Base-by-base conservation (phyloP, 2,329 filamentous ascomycete genomes). In the Calonectria multiphialidica region DNA sequence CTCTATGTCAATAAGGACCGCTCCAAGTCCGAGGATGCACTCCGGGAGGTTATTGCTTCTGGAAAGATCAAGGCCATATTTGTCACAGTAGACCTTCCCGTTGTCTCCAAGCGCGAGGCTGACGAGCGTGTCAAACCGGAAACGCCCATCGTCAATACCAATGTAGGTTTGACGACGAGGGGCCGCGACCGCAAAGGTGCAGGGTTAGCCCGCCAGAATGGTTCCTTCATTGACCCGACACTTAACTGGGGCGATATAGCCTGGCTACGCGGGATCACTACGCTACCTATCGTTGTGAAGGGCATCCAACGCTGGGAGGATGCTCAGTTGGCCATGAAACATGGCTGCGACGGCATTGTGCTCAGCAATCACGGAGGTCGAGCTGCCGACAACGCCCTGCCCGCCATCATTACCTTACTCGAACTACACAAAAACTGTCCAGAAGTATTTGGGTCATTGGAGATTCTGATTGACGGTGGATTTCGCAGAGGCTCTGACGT, bases 301-400 rank as follows among this genome's bases (percentile, higher is more conserved):
- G 93, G 93, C 0, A 89, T 95, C 25, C 92, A 94, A 83, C 90
- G 88, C 10, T 88, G 90, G 0, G 85, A 86, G 50, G 93, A 95
- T 80, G 93, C 92, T 18, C 84, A 87, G 66, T 87, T 85, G 74
- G 91, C 90, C 2, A 87, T 91, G 37, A 87, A 92, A 61, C 79
- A 87, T 15, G 92, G 91, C 0, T 89, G 90, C 9, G 90, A 94
- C 75, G 93, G 90, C 0, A 93, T 95, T 57, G 87, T 94, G 2
- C 85, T 95, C 2, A 90, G 88, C 16, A 95, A 95, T 76, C 93
- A 95, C 80, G 93, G 93, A 1, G 93, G 93, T 0, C 82, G 93
- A 44, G 87, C 83, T 63, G 78, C 87, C 1, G 88, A 90, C 72
- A 89, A 79, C 76, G 84, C 86, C 0, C 86, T 88, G 3, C 84